Evolutionary conservation across 2,329 filamentous ascomycete species (phyloP).

Genomic region (Aspergillus niger): DNA sequence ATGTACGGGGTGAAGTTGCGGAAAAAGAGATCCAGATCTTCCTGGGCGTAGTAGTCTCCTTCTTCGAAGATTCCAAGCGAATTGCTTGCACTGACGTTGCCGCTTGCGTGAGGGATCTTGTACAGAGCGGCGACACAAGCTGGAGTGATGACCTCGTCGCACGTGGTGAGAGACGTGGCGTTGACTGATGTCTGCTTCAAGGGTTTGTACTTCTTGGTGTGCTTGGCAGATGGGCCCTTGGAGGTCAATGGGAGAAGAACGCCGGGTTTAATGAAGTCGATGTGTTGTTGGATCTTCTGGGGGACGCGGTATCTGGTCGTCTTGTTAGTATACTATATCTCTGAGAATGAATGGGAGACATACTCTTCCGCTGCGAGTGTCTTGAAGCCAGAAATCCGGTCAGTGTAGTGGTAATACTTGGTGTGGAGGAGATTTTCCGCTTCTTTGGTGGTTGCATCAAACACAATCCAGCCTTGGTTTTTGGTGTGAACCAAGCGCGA

Average conservation of each 20-base stretch:
- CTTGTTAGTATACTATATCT: neutral
- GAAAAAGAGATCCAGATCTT: constrained; percentile 11
- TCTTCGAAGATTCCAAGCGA: constrained; percentile 11
- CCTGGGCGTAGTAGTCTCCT: constrained; percentile 11
- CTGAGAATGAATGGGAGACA: constrained; percentile 1
- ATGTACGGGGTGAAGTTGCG: neutral
- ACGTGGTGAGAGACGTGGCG: neutral
- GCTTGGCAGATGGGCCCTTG: neutral
- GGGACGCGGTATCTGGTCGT: constrained; percentile 4
- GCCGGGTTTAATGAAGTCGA: constrained; percentile 10
- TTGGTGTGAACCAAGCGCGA: constrained; percentile 31
- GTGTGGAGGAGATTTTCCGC: constrained; percentile 43
- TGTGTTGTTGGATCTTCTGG: neutral
- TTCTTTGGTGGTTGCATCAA: constrained; percentile 41
- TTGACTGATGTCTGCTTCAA: neutral
- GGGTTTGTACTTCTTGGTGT: neutral
- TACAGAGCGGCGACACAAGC: constrained; percentile 11
- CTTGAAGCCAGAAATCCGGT: constrained; percentile 32
- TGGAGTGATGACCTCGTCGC: constrained; percentile 4
- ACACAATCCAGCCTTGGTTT: constrained; percentile 45
- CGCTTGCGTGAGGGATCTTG: constrained; percentile 1
- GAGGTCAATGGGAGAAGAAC: neutral
- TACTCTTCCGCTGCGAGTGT: constrained; percentile 46
- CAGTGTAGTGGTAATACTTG: constrained; percentile 43
- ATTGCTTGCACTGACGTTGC: constrained; percentile 4